phyloP scores from a whole-genome alignment of 495 filamentous ascomycete genomes.

The Cladorrhinum samala region DNA sequence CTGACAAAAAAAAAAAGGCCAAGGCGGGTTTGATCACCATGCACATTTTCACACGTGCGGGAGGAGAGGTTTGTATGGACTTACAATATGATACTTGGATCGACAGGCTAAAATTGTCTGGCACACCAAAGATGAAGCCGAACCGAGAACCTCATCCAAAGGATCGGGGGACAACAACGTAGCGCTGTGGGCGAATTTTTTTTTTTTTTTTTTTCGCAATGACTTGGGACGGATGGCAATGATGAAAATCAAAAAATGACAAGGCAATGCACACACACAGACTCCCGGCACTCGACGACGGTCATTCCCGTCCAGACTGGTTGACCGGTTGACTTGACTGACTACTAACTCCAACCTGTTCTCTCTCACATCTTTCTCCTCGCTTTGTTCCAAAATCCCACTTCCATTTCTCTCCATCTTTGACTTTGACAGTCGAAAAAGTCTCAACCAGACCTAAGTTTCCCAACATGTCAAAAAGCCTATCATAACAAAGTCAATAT shows the following conservation, averaged over 20 bases:
- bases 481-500: no score
- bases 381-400: not conserved
- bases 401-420: not conserved
- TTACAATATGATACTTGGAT: constrained; percentile 1
- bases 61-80: no score
- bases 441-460: no score
- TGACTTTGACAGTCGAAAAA: no score
- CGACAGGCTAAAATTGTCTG: constrained; percentile 10
- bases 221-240: not conserved
- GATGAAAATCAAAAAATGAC: no score
- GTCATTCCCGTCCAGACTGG: no score
- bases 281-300: no score
- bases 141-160: constrained; percentile 2
- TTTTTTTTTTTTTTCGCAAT: not conserved
- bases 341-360: no score
- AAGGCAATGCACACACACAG: no score
- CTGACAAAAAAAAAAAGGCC: no score
- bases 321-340: no score
- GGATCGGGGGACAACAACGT: not conserved
- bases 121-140: constrained; percentile 5
- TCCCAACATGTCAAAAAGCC: no score
- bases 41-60: not conserved
- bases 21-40: not conserved
- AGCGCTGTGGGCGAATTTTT: not conserved
- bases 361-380: not conserved